Percentiles rank a stretch among this genome's conserved stretches.
phyloP scores from a whole-genome alignment of 306 rosid species.

The Acacia melanoxylon region DNA sequence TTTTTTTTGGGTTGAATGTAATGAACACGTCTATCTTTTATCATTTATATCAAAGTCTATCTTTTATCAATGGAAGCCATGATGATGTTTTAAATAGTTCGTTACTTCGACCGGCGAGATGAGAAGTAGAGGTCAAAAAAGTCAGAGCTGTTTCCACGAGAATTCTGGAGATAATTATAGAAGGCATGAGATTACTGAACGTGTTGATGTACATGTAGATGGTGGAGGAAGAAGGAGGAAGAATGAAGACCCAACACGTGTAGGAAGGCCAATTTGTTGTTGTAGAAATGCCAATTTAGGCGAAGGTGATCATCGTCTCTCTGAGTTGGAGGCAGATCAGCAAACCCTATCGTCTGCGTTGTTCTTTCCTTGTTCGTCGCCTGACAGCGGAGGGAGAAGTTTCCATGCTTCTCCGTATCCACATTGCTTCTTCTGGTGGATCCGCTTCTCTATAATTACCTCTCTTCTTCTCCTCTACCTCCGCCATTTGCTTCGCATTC shows the following conservation, averaged over 20 bases:
- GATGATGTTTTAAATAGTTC: background rate
- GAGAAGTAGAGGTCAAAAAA: background rate
- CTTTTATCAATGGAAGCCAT: background rate
- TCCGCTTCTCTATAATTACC: background rate
- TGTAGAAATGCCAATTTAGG: background rate
- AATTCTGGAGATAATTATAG: background rate
- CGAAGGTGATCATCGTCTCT: background rate
- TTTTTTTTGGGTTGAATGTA: background rate
- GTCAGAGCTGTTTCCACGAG: background rate
- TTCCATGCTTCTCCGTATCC: background rate
- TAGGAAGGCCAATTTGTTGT: background rate
- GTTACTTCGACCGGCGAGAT: background rate
- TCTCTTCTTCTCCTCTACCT: background rate
- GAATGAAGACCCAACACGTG: constrained; percentile 1
- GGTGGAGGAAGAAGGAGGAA: background rate
- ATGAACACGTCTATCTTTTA: background rate
- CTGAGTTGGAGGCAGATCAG: background rate
- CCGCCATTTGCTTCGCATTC: background rate
- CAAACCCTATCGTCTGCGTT: background rate
- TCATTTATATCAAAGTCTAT: background rate
- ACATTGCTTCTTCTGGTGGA: background rate
- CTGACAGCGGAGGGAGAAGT: background rate
- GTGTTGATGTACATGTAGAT: background rate
- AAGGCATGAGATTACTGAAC: background rate
- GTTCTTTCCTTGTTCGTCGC: constrained; percentile 17